phyloP scores from a whole-genome alignment of 2,329 filamentous ascomycete species.

The Trichoderma lentiforme region DNA sequence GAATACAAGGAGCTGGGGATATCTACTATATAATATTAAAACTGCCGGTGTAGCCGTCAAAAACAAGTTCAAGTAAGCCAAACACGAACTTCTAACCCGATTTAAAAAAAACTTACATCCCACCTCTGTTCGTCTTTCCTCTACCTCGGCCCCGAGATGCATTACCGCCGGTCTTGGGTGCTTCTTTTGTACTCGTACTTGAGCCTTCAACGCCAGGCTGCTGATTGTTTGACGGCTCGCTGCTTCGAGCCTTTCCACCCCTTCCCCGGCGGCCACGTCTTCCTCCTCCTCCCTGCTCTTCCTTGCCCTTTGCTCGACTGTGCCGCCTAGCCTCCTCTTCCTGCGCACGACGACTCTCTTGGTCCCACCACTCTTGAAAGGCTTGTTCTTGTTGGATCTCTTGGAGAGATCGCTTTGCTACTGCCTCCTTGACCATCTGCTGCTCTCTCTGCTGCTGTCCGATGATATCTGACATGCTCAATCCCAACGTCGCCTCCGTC shows the following conservation, averaged over 20 bases:
- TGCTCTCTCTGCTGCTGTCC: conserved; percentile 83
- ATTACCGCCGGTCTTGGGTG: neutral
- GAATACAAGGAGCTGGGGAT: neutral
- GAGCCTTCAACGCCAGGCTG: conserved; percentile 22
- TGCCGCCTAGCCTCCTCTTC: conserved; percentile 53
- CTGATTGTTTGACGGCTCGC: conserved; percentile 18
- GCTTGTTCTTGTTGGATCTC: conserved; percentile 97
- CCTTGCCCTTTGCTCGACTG: conserved; percentile 41
- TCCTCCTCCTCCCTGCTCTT: conserved; percentile 29
- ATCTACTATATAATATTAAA: neutral
- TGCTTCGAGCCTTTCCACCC: conserved; percentile 29
- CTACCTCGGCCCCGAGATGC: conserved; percentile 18
- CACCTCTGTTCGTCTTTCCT: conserved; percentile 10
- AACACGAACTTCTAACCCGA: neutral
- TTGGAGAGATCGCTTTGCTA: conserved; percentile 81
- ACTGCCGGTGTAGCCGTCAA: neutral
- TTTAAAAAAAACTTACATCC: neutral
- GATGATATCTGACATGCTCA: conserved; percentile 85
- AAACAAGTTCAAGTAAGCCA: neutral
- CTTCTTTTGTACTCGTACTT: conserved; percentile 17
- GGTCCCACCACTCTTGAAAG: conserved; percentile 96
- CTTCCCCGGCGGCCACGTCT: conserved; percentile 29
- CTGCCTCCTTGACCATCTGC: conserved; percentile 74
- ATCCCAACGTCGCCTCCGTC: conserved; percentile 60
- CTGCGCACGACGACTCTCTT: conserved; percentile 70